These are phyloP conservation scores for Pythium chondricola DNA, from an alignment of 352 stramenopile genomes.

Conservation along the genomic window DNA sequence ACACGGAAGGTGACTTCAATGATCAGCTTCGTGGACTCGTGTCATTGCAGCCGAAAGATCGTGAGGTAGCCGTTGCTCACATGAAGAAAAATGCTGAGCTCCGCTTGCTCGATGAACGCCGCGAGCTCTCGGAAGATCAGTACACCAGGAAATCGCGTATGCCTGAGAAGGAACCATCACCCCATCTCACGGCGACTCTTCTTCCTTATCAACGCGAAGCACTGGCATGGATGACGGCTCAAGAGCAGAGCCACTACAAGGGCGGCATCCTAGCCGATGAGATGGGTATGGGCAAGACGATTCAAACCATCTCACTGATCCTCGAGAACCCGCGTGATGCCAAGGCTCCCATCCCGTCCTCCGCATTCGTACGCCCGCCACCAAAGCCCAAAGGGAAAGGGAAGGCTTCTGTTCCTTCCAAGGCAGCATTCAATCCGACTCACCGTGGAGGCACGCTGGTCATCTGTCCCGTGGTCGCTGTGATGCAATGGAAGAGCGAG, in stretches of 20 bases:
- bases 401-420: constrained; percentile 16
- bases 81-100: constrained; percentile 49
- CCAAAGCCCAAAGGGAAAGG: background rate
- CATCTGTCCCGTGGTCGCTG: constrained; percentile 94
- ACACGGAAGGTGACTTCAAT: background rate
- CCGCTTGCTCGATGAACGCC: constrained; percentile 59
- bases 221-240: constrained; percentile 91
- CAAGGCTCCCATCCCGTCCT: background rate
- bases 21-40: constrained; percentile 48
- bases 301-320: constrained; percentile 96
- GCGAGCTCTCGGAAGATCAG: constrained; percentile 58
- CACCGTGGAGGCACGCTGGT: constrained; percentile 90
- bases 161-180: constrained; percentile 66
- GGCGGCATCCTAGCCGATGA: constrained; percentile 98
- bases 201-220: constrained; percentile 99
- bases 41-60: constrained; percentile 31
- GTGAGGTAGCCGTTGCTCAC: constrained; percentile 40
- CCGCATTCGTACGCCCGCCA: too few species aligned
- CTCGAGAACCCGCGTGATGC: constrained; percentile 73
- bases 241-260: constrained; percentile 88
- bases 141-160: constrained; percentile 67
- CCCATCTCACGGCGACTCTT: constrained; percentile 81
- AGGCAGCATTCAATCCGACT: constrained; percentile 4
- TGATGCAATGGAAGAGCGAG: constrained; percentile 92
- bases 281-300: constrained; percentile 97